Evolutionary conservation across 2,329 filamentous ascomycete species (phyloP).

Genomic region (Zarea fungicola): DNA sequence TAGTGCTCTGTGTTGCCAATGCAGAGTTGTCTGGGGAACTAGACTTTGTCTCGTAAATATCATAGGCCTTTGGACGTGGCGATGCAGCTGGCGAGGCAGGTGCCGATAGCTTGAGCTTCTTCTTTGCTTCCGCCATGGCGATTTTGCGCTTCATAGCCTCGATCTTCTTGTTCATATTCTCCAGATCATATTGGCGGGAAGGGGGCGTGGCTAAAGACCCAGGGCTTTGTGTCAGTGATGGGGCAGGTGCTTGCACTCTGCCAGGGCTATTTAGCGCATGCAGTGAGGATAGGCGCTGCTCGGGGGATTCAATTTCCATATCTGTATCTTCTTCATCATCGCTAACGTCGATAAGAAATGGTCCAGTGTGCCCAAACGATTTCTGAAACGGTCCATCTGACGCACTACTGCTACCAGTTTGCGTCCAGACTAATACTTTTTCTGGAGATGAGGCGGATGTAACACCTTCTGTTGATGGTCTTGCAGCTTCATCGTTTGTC

Average conservation of each 20-base stretch:
- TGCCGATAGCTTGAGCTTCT: conserved; percentile 35
- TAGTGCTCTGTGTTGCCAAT: not conserved
- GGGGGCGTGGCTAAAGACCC: conserved; percentile 34
- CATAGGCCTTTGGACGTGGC: conserved; percentile 12
- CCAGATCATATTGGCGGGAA: conserved; percentile 36
- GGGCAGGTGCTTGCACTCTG: conserved; percentile 32
- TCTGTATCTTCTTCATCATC: conserved; percentile 64
- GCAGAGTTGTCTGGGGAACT: conserved; percentile 3
- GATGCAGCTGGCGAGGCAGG: conserved; percentile 27
- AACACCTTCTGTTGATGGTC: not conserved
- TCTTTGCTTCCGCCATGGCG: conserved; percentile 53
- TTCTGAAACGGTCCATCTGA: conserved; percentile 53
- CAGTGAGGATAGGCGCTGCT: conserved; percentile 33
- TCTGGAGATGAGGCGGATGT: not conserved
- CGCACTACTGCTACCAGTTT: conserved; percentile 31
- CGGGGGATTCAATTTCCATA: conserved; percentile 60
- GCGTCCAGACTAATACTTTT: not conserved
- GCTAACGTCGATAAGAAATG: conserved; percentile 79
- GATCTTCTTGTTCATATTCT: conserved; percentile 52
- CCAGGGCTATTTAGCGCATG: conserved; percentile 26
- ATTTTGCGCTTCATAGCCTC: conserved; percentile 56
- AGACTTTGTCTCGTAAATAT: conserved; percentile 6
- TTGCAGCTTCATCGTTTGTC: not conserved
- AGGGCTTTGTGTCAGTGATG: conserved; percentile 38
- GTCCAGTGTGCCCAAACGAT: conserved; percentile 56